Evolutionary conservation across 805 yeast genomes (phyloP), one percentile per base, ranked within the genome.

Genomic region (Candida morakotiae): DNA sequence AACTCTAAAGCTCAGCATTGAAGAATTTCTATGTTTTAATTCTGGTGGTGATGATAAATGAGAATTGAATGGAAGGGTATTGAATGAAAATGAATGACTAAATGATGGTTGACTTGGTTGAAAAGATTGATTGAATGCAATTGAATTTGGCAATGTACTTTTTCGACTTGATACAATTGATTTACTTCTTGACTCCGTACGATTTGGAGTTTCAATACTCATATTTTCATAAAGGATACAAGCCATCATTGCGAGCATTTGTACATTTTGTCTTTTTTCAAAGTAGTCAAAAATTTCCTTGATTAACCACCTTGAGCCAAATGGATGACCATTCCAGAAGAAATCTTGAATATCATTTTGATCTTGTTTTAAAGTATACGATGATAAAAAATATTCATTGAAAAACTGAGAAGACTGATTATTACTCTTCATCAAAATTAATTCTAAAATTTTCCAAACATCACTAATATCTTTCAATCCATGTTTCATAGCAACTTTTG

Each of bases 191-290:
- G n/a, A n/a, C n/a, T n/a, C n/a, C n/a, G n/a, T n/a, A n/a, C n/a
- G n/a, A n/a, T n/a, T n/a, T n/a, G n/a, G n/a, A n/a, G n/a, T n/a
- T n/a, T n/a, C n/a, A n/a, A n/a, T 56, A 18, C 34, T 37, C 10
- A 48, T 31, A 47, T 69, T 72, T 49, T 69, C 84, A 49, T 65
- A 69, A 39, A 85, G 59, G 4, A 87, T 69, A 58, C 95, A 86
- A 3, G 91, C 76, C 46, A 88, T 58, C 87, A 86, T 84, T 1
- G 95, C 96, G 17, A 89, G 63, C 95, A 91, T 87, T 56, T 91
- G 97, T 19, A 87, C 60, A 50, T 91, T 83, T 1, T 81, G 78
- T 28, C 67, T 52, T 23, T 50, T 60, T 48, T 82, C 93, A 52
- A 81, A 87, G 48, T 81, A 81, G 1, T 56, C 52, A 51, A 89